These are phyloP conservation scores for Camelina laxa DNA, from an alignment of 345 rosid species.

Conservation along the genomic window DNA sequence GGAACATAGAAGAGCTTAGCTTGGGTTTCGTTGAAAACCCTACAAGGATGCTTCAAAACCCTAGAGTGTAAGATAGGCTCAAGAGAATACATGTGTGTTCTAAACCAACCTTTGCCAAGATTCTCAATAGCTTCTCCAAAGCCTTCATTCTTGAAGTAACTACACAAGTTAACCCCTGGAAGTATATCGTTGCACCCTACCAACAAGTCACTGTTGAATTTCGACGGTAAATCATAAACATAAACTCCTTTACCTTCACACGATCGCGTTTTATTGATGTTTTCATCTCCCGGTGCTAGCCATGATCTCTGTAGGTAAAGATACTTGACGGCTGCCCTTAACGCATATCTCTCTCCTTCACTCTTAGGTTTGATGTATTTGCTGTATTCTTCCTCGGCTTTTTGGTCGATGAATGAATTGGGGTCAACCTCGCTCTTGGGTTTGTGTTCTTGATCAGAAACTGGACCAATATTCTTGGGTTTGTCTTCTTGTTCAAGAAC, in stretches of 20 bases:
- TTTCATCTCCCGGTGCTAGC: slow-evolving; percentile 1
- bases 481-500: neutral
- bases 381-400: neutral
- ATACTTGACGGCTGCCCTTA: slow-evolving; percentile 45
- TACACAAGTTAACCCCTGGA: slow-evolving; percentile 64
- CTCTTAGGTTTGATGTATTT: slow-evolving; percentile 37
- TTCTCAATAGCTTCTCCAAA: slow-evolving; percentile 58
- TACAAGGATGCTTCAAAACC: slow-evolving; percentile 69
- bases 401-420: slow-evolving; percentile 2
- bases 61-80: slow-evolving; percentile 74
- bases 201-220: slow-evolving; percentile 70
- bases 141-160: slow-evolving; percentile 55
- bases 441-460: neutral
- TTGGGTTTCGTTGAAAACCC: slow-evolving; percentile 61
- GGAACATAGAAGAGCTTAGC: slow-evolving; percentile 78
- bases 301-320: slow-evolving; percentile 63
- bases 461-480: neutral
- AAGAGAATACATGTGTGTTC: slow-evolving; percentile 67
- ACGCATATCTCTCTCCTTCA: slow-evolving; percentile 49
- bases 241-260: slow-evolving; percentile 70
- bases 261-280: neutral
- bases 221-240: slow-evolving; percentile 73
- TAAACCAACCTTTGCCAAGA: slow-evolving; percentile 66
- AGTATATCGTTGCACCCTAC: slow-evolving; percentile 67
- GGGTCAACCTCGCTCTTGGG: neutral